These are phyloP conservation scores for Candida sakaeoensis DNA, from an alignment of 805 yeast species.

Conservation along the genomic window DNA sequence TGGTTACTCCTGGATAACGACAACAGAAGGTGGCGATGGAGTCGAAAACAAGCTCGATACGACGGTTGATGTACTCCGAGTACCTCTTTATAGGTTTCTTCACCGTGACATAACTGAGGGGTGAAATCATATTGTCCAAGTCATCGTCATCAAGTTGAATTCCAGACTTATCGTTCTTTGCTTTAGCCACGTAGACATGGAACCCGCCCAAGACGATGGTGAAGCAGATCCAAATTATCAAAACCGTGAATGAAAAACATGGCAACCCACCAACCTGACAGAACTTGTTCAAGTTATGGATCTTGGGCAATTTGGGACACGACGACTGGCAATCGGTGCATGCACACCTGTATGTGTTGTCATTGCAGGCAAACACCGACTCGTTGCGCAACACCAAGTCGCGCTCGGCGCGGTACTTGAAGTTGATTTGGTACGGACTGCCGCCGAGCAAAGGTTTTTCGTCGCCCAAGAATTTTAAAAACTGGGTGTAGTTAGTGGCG, in stretches of 20 bases:
- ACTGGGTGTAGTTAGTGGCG: conserved; percentile 66
- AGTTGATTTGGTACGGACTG: conserved; percentile 91
- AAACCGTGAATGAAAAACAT: conserved; percentile 66
- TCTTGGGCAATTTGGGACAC: conserved; percentile 65
- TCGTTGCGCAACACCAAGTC: conserved; percentile 23
- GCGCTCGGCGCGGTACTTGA: conserved; percentile 40
- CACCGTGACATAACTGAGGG: conserved; percentile 12
- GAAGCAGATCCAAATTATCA: conserved; percentile 44
- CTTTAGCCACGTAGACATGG: conserved; percentile 27
- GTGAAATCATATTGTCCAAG: conserved; percentile 16
- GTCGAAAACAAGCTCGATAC: conserved; percentile 37
- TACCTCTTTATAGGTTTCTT: conserved; percentile 8
- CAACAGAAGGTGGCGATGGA: conserved; percentile 59
- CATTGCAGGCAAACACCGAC: conserved; percentile 53
- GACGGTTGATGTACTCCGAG: conserved; percentile 4
- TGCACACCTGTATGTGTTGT: conserved; percentile 68
- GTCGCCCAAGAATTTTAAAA: conserved; percentile 87
- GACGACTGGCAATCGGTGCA: conserved; percentile 84
- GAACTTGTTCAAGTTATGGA: conserved; percentile 28
- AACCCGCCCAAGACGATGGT: conserved; percentile 41
- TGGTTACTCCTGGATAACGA: conserved; percentile 44
- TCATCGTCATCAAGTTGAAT: conserved; percentile 8
- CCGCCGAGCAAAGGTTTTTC: conserved; percentile 94
- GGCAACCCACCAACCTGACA: conserved; percentile 65
- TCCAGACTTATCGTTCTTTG: conserved; percentile 9